Conservation (phyloP, 1,139 yeast genomes). For the Lodderomyces theae region DNA sequence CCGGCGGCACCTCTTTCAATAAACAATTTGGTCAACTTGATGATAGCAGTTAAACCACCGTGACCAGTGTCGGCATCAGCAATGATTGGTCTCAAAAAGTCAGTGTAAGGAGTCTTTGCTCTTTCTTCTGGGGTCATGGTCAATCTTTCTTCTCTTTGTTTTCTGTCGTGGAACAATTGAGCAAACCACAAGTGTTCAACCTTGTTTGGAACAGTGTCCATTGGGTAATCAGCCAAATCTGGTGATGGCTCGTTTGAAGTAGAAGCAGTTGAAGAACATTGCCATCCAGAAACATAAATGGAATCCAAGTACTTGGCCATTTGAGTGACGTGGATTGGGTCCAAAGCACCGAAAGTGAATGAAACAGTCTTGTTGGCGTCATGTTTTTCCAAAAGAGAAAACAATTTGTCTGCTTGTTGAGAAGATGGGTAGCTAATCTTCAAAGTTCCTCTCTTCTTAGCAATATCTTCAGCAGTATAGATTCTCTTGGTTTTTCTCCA, state of each 20-base stretch:
- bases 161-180: slow-evolving; percentile 94
- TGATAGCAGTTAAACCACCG: slow-evolving; percentile 96
- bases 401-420: slow-evolving; percentile 79
- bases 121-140: slow-evolving; percentile 59
- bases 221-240: slow-evolving; percentile 97
- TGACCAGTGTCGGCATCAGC: slow-evolving; percentile 99
- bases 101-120: slow-evolving; percentile 61
- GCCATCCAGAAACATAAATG: slow-evolving; percentile 97
- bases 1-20: slow-evolving; percentile 99
- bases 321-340: slow-evolving; percentile 93
- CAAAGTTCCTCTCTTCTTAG: slow-evolving; percentile 79
- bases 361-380: slow-evolving; percentile 72
- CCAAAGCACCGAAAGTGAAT: slow-evolving; percentile 93
- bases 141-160: slow-evolving; percentile 86
- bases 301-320: slow-evolving; percentile 95
- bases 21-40: slow-evolving; percentile 92
- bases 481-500: slow-evolving; percentile 87
- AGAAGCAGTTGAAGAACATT: slow-evolving; percentile 95
- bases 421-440: slow-evolving; percentile 72
- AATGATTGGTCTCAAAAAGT: slow-evolving; percentile 88
- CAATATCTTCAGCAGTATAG: slow-evolving; percentile 87
- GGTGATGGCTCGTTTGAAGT: slow-evolving; percentile 97
- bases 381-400: slow-evolving; percentile 65
- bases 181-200: slow-evolving; percentile 97
- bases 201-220: slow-evolving; percentile 98